phyloP scores from a whole-genome alignment of 768 basidiomycete genomes.

The Dentipellis fragilis region DNA sequence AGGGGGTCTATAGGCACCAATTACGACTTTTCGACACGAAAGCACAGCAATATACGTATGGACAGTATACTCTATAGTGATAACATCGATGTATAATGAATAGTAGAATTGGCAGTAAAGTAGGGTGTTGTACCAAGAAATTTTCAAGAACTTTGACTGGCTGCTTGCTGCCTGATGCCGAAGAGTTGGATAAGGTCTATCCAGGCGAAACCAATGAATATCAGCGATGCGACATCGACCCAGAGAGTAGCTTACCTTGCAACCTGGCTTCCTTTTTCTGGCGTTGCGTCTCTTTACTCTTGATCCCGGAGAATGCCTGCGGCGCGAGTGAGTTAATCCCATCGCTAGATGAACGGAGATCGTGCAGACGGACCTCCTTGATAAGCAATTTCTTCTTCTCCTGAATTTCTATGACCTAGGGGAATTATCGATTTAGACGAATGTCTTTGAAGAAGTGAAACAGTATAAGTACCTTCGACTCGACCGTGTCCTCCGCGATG shows the following conservation, averaged over 20 bases:
- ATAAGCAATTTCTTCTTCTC: slow-evolving; percentile 75
- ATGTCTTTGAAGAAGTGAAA: not conserved
- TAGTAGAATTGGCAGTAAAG: too few relatives aligned
- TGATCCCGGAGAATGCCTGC: slow-evolving; percentile 81
- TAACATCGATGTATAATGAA: too few relatives aligned
- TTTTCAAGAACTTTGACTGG: slow-evolving; percentile 1
- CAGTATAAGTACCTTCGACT: slow-evolving; percentile 52
- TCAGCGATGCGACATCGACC: not conserved
- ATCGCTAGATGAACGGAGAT: not conserved
- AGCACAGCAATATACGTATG: too few relatives aligned
- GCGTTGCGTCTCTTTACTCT: slow-evolving; percentile 61
- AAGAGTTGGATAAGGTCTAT: slow-evolving; percentile 13
- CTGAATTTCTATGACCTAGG: slow-evolving; percentile 72
- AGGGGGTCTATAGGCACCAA: too few relatives aligned
- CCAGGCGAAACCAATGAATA: not conserved
- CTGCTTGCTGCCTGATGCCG: slow-evolving; percentile 7
- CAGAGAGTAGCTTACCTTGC: slow-evolving; percentile 42
- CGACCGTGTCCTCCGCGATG: slow-evolving; percentile 84
- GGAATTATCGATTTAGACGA: not conserved
- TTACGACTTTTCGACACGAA: too few relatives aligned
- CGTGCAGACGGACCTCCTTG: slow-evolving; percentile 41
- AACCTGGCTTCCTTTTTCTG: slow-evolving; percentile 74
- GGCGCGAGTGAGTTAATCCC: not conserved
- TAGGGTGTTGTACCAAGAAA: too few relatives aligned
- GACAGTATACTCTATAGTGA: too few relatives aligned